Conservation (phyloP, 495 filamentous ascomycete genomes). For the Hypoxylon fragiforme region DNA sequence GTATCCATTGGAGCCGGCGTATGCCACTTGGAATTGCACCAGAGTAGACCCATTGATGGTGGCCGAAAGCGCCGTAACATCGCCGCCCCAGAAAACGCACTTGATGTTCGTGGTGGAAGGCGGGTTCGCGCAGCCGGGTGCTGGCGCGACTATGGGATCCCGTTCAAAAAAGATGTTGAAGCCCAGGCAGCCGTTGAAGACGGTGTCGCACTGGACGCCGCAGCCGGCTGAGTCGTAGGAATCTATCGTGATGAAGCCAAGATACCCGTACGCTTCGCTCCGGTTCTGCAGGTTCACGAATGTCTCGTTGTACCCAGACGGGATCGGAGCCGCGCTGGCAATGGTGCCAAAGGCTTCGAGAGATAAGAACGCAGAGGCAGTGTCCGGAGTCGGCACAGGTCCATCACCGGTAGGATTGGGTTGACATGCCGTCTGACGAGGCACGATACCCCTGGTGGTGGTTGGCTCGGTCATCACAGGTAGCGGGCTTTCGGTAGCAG, state of each 20-base stretch:
- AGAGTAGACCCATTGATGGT: constrained; percentile 45
- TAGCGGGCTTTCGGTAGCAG: constrained; percentile 27
- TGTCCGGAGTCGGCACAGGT: constrained; percentile 40
- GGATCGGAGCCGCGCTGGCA: constrained; percentile 37
- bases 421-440: constrained; percentile 25
- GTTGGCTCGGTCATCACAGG: constrained; percentile 22
- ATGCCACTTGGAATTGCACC: constrained; percentile 47
- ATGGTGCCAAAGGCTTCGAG: constrained; percentile 18
- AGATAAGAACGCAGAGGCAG: constrained; percentile 36
- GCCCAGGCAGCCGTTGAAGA: constrained; percentile 25
- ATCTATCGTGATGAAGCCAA: constrained; percentile 44
- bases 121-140: constrained; percentile 48
- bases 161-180: constrained; percentile 57
- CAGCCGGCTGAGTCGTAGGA: constrained; percentile 50
- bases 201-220: constrained; percentile 38
- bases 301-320: constrained; percentile 43
- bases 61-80: constrained; percentile 36
- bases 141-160: constrained; percentile 44
- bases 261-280: constrained; percentile 43
- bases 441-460: not conserved
- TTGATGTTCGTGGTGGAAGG: constrained; percentile 55
- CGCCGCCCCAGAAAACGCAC: constrained; percentile 55
- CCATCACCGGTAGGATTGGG: constrained; percentile 38
- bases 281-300: constrained; percentile 46
- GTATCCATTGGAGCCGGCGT: constrained; percentile 51